These are phyloP conservation scores for Effrenium voratum DNA, from an alignment of 73 alveolate species.

Conservation along the genomic window DNA sequence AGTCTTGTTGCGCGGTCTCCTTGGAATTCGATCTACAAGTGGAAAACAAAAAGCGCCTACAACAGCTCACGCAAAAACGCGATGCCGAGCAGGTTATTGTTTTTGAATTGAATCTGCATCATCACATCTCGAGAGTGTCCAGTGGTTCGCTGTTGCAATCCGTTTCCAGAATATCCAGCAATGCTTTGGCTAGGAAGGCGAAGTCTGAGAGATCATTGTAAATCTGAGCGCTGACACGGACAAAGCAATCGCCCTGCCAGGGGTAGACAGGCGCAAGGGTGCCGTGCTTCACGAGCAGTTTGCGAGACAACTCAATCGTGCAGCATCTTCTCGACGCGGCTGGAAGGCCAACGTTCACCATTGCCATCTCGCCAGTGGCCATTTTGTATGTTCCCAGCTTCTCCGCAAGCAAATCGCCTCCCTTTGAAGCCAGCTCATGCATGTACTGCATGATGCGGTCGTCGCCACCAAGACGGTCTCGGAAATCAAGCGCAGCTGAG, in stretches of 20 bases:
- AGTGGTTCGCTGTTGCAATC: too few relatives aligned
- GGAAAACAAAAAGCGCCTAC: too few relatives aligned
- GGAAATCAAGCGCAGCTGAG: slow-evolving; percentile 18
- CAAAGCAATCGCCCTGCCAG: slow-evolving; percentile 7
- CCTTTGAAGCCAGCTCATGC: slow-evolving; percentile 1
- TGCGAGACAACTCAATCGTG: background rate
- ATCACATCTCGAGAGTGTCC: background rate
- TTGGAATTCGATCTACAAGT: too few relatives aligned
- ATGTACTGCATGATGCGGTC: background rate
- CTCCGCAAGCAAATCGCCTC: slow-evolving; percentile 54
- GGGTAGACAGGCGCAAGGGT: background rate
- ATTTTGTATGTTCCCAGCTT: background rate
- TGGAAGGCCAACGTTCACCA: slow-evolving; percentile 32
- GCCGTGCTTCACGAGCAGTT: background rate
- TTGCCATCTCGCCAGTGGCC: slow-evolving; percentile 12
- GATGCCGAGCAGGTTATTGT: too few relatives aligned
- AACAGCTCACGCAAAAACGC: too few relatives aligned
- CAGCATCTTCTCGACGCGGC: background rate
- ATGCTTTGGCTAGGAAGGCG: background rate
- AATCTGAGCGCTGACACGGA: slow-evolving; percentile 35
- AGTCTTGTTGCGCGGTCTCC: too few relatives aligned
- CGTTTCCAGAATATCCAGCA: background rate
- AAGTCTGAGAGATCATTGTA: slow-evolving; percentile 32
- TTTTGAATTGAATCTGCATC: background rate
- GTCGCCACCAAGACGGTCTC: slow-evolving; percentile 9